Percentiles rank a stretch among this genome's conserved stretches.
These are phyloP conservation scores for Diddensiella transvaalensis DNA, from an alignment of 805 yeast species.

Conservation along the genomic window DNA sequence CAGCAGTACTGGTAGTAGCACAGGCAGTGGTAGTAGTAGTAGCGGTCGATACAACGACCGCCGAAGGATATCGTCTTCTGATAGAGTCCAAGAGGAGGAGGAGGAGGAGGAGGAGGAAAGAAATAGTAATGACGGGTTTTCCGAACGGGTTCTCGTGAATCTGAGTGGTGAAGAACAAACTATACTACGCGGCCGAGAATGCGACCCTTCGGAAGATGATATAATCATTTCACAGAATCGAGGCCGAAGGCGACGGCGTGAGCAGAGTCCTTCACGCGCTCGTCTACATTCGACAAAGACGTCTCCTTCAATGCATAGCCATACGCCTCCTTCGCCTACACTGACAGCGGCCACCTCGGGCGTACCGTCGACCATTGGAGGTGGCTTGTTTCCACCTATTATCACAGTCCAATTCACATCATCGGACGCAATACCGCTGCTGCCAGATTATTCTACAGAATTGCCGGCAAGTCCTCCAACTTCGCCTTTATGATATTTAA, in stretches of 20 bases:
- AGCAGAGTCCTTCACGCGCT: neutral
- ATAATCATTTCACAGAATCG: neutral
- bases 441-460: conserved; percentile 20
- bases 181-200: neutral
- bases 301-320: neutral
- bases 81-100: no score
- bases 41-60: no score
- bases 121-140: neutral
- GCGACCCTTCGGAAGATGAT: conserved; percentile 2
- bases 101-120: no score
- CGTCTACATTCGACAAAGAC: neutral
- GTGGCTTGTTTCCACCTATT: conserved; percentile 21
- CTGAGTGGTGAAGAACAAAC: conserved; percentile 15
- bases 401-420: conserved; percentile 16
- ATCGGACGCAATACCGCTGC: conserved; percentile 19
- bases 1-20: no score
- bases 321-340: neutral
- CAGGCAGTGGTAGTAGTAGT: no score
- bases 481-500: neutral
- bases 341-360: neutral
- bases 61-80: no score
- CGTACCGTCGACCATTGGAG: neutral
- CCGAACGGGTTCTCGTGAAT: neutral
- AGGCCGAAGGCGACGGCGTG: neutral
- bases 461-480: neutral